Conservation (phyloP, 1,139 yeast species). For the Wickerhamomyces sp. region DNA sequence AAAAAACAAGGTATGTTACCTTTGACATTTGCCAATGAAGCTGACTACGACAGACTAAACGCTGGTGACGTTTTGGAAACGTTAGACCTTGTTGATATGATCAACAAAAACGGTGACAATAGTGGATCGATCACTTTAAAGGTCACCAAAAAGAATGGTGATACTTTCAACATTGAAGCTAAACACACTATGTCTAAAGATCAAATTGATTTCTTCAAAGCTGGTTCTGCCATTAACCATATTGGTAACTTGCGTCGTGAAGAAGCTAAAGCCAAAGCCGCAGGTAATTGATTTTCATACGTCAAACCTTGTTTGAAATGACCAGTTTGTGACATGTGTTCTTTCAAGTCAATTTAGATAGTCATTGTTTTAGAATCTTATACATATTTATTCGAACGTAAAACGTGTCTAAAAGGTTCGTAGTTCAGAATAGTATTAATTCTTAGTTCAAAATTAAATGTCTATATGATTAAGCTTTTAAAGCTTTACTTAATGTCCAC, state of each 20-base stretch:
- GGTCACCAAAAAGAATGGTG: slow-evolving; percentile 75
- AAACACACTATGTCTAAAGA: slow-evolving; percentile 97
- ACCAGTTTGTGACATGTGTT: no score
- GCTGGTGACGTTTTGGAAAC: slow-evolving; percentile 82
- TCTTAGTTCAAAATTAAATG: neutral
- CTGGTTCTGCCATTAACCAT: slow-evolving; percentile 93
- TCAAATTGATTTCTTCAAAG: slow-evolving; percentile 92
- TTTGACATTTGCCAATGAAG: slow-evolving; percentile 81
- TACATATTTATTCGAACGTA: neutral
- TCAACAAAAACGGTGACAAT: slow-evolving; percentile 76
- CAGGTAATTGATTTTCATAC: neutral
- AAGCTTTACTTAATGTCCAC: slow-evolving; percentile 57
- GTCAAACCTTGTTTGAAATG: no score
- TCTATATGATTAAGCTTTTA: slow-evolving; percentile 7
- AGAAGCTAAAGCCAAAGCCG: slow-evolving; percentile 15
- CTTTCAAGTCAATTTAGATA: no score
- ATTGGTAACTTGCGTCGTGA: slow-evolving; percentile 61
- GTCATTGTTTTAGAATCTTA: neutral
- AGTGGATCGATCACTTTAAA: slow-evolving; percentile 74
- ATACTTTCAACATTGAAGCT: slow-evolving; percentile 62
- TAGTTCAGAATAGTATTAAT: neutral
- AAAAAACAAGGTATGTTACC: slow-evolving; percentile 98
- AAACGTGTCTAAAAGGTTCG: neutral
- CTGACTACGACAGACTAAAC: slow-evolving; percentile 76
- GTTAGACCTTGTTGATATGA: slow-evolving; percentile 69